phyloP scores from a whole-genome alignment of 2,329 filamentous ascomycete genomes.

The Aureobasidium sp. region DNA sequence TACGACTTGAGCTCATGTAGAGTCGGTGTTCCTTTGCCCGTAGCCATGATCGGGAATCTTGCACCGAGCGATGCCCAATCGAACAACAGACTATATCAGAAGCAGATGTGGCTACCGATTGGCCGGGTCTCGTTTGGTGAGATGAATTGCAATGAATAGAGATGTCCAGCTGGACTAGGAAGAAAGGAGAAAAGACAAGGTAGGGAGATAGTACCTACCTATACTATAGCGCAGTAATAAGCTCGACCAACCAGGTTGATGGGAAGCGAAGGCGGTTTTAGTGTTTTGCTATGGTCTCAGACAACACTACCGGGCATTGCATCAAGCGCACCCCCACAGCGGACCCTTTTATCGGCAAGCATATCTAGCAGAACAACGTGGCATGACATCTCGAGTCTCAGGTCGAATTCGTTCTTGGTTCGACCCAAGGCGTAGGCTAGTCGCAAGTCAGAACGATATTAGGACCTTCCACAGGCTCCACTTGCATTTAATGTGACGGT shows the following conservation, averaged over 20 bases:
- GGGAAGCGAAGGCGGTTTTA: not conserved
- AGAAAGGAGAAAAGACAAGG: not conserved
- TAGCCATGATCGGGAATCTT: not conserved
- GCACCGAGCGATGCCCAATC: not conserved
- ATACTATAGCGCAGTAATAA: not conserved
- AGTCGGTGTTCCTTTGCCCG: not conserved
- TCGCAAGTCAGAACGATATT: not conserved
- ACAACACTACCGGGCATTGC: not conserved
- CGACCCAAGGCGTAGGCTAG: not conserved
- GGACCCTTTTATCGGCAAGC: not conserved
- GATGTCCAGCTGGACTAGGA: not conserved
- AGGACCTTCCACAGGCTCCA: not conserved
- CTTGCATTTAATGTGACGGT: not conserved
- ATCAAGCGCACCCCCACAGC: not conserved
- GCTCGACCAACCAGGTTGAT: not conserved
- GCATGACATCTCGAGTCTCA: not conserved
- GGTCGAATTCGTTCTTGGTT: not conserved
- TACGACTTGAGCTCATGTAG: conserved; percentile 10
- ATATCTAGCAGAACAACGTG: not conserved
- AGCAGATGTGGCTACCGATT: not conserved
- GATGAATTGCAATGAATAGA: not conserved
- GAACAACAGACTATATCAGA: not conserved
- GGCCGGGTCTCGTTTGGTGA: not conserved
- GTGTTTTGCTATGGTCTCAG: conserved; percentile 9
- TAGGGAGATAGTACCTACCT: not conserved